Evolutionary conservation across 495 filamentous ascomycete genomes (phyloP).

Genomic region (Cercophora samala): DNA sequence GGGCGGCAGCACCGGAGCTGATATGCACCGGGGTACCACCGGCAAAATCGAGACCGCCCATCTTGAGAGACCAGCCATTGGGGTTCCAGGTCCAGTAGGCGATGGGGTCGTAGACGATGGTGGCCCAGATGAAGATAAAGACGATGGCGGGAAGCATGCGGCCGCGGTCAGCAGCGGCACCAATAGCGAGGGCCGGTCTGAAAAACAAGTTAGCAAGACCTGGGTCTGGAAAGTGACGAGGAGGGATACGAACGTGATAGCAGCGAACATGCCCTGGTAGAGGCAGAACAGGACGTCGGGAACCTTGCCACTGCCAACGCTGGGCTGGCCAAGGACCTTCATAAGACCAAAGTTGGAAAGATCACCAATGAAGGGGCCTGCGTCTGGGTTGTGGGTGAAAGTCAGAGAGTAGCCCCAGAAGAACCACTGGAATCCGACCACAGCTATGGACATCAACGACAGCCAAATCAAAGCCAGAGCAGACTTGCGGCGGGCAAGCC

Average conservation of each 20-base stretch:
- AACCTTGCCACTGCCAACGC: constrained; percentile 72
- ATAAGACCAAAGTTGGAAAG: constrained; percentile 82
- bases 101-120: constrained; percentile 90
- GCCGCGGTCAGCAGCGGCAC: constrained; percentile 88
- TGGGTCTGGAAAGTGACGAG: background rate
- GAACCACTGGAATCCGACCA: constrained; percentile 97
- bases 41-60: constrained; percentile 92
- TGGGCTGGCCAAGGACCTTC: constrained; percentile 75
- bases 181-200: constrained; percentile 81
- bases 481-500: constrained; percentile 93
- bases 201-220: constrained; percentile 6
- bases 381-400: constrained; percentile 75
- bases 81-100: constrained; percentile 99
- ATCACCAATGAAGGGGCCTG: constrained; percentile 75
- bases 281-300: constrained; percentile 90
- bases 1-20: constrained; percentile 80
- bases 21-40: constrained; percentile 97
- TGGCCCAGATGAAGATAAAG: constrained; percentile 97
- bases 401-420: constrained; percentile 97
- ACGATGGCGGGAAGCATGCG: constrained; percentile 90
- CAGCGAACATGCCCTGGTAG: constrained; percentile 98
- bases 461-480: constrained; percentile 94
- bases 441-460: constrained; percentile 89
- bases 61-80: constrained; percentile 73
- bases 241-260: constrained; percentile 59